Conservation (phyloP, 1,284 basidiomycete species). For the Marasmius sp. region DNA sequence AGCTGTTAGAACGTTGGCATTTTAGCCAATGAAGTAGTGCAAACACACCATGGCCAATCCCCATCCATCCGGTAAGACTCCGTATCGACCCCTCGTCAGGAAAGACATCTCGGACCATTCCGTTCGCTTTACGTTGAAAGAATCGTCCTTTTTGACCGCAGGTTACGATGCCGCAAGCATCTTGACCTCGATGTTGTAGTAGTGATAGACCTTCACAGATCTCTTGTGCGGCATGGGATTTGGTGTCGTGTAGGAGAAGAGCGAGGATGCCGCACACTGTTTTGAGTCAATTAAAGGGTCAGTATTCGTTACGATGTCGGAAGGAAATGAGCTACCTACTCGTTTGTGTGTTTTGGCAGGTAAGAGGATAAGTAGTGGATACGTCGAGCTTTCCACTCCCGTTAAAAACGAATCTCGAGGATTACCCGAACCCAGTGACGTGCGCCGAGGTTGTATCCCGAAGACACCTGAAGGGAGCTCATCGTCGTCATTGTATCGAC, state of each 20-base stretch:
- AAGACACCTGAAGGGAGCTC: too few species aligned
- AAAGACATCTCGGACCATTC: slow-evolving; percentile 99
- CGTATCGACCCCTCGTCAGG: slow-evolving; percentile 73
- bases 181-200: slow-evolving; percentile 94
- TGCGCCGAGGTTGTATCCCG: too few species aligned
- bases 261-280: slow-evolving; percentile 90
- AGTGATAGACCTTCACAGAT: slow-evolving; percentile 90
- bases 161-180: slow-evolving; percentile 97
- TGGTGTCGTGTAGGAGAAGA: slow-evolving; percentile 77
- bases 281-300: background rate
- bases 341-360: too few species aligned
- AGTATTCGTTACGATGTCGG: too few species aligned
- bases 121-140: slow-evolving; percentile 98
- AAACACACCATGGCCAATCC: slow-evolving; percentile 89
- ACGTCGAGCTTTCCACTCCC: too few species aligned
- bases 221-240: slow-evolving; percentile 77
- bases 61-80: slow-evolving; percentile 91
- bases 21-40: slow-evolving; percentile 6
- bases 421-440: too few species aligned
- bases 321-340: too few species aligned
- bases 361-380: too few species aligned
- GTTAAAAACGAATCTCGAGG: too few species aligned
- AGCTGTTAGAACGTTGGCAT: slow-evolving; percentile 3
- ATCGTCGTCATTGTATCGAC: too few species aligned
- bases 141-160: slow-evolving; percentile 96